These are phyloP conservation scores for Phytophthora agathidicida DNA, from an alignment of 352 stramenopile species.

Conservation along the genomic window DNA sequence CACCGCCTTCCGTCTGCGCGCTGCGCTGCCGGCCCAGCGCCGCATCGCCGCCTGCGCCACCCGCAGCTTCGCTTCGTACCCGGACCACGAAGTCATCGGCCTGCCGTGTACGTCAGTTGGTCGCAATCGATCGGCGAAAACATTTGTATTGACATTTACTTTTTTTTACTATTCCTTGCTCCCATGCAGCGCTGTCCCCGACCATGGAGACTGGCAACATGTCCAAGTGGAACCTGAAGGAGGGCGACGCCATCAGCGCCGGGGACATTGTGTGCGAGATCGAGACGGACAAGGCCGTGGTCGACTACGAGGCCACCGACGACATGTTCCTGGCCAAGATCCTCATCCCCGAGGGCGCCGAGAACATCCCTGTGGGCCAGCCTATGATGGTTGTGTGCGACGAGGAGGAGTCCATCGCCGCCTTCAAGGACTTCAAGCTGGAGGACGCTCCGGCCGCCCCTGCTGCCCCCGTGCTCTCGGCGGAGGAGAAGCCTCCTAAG, in stretches of 20 bases:
- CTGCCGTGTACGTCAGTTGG: slow-evolving; percentile 58
- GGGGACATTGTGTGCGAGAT: slow-evolving; percentile 97
- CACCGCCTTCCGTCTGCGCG: slow-evolving; percentile 56
- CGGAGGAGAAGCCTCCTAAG: slow-evolving; percentile 67
- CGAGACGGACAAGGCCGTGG: slow-evolving; percentile 99
- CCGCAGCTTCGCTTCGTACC: slow-evolving; percentile 76
- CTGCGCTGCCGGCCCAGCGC: slow-evolving; percentile 39
- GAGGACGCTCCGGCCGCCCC: slow-evolving; percentile 48
- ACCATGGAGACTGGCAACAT: slow-evolving; percentile 98
- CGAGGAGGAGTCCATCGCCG: slow-evolving; percentile 75
- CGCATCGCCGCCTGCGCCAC: slow-evolving; percentile 40
- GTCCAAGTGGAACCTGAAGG: slow-evolving; percentile 94
- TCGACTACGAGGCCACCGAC: slow-evolving; percentile 98
- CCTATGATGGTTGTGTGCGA: slow-evolving; percentile 97
- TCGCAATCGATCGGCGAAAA: background rate
- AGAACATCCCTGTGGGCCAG: slow-evolving; percentile 92
- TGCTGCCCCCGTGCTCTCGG: slow-evolving; percentile 44
- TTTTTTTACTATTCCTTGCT: slow-evolving; percentile 1
- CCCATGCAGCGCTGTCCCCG: slow-evolving; percentile 91
- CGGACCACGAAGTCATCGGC: slow-evolving; percentile 77
- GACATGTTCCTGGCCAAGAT: slow-evolving; percentile 97
- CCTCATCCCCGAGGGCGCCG: slow-evolving; percentile 88
- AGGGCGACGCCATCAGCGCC: slow-evolving; percentile 92
- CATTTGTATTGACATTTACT: background rate
- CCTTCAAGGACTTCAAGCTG: slow-evolving; percentile 80